These are phyloP conservation scores for Mucor mucedo DNA, from an alignment of 371 early-diverging fungal genomes.

Conservation along the genomic window DNA sequence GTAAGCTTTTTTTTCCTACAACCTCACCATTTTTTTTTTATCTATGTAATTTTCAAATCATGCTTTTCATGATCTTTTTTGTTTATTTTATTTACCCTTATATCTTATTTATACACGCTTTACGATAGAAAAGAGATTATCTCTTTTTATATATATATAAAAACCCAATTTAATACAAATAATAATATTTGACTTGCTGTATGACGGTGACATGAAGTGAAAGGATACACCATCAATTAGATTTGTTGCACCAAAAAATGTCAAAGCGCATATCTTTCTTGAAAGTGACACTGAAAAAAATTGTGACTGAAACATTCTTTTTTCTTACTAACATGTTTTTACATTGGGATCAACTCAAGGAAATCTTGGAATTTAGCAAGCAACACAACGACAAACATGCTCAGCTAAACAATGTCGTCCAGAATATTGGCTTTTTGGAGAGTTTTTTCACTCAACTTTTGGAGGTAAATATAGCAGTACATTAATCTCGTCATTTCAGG, in stretches of 20 bases:
- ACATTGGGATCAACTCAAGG: slow-evolving; percentile 20
- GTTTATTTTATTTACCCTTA: slow-evolving; percentile 10
- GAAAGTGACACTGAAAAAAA: slow-evolving; percentile 1
- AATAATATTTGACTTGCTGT: background rate
- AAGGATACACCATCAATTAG: slow-evolving; percentile 19
- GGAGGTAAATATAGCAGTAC: background rate
- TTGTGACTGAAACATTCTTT: background rate
- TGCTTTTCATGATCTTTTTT: slow-evolving; percentile 7
- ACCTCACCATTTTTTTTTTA: background rate
- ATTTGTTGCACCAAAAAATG: slow-evolving; percentile 13
- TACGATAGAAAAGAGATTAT: background rate
- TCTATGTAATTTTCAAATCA: slow-evolving; percentile 1
- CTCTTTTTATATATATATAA: slow-evolving; percentile 5
- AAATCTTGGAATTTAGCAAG: slow-evolving; percentile 6
- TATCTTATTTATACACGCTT: slow-evolving; percentile 6
- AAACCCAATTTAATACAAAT: slow-evolving; percentile 1
- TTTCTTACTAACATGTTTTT: slow-evolving; percentile 8
- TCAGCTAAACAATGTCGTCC: slow-evolving; percentile 8
- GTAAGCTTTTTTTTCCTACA: slow-evolving; percentile 8
- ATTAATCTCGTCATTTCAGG: no score
- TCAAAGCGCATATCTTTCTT: slow-evolving; percentile 7
- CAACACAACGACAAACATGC: slow-evolving; percentile 6
- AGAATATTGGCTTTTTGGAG: slow-evolving; percentile 5
- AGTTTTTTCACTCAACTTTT: slow-evolving; percentile 15
- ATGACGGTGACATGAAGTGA: slow-evolving; percentile 1